Percentiles rank a stretch among this genome's conserved stretches.
These are phyloP conservation scores for Trifolium fragiferum DNA, from an alignment of 306 rosid genomes.

Conservation along the genomic window DNA sequence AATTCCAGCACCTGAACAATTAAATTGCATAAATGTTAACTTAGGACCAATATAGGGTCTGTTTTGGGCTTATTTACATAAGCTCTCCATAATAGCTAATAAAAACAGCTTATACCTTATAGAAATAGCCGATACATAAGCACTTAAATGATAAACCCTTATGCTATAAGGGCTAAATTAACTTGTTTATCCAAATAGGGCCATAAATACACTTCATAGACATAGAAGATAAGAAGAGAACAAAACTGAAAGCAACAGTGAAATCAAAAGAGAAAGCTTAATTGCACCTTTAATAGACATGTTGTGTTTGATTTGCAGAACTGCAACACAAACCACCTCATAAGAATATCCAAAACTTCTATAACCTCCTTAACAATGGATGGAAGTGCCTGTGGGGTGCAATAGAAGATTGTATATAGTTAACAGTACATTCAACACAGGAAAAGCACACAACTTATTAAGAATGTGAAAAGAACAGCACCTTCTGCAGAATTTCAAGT, in stretches of 20 bases:
- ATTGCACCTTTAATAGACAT: slow-evolving; percentile 82
- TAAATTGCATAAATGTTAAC: slow-evolving; percentile 25
- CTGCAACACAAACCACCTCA: slow-evolving; percentile 94
- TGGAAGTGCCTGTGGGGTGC: slow-evolving; percentile 78
- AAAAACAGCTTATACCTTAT: background rate
- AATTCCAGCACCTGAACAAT: slow-evolving; percentile 85
- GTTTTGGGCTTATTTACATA: background rate
- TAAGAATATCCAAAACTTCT: slow-evolving; percentile 91
- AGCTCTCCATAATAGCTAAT: background rate
- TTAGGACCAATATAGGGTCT: background rate
- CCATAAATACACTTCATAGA: too few species aligned
- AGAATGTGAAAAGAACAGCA: slow-evolving; percentile 39
- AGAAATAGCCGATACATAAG: background rate
- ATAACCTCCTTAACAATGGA: slow-evolving; percentile 76
- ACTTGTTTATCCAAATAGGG: background rate
- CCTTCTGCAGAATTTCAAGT: slow-evolving; percentile 95
- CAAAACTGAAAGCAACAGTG: slow-evolving; percentile 1
- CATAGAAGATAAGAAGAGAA: too few species aligned
- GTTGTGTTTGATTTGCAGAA: slow-evolving; percentile 99
- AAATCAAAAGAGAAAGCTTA: slow-evolving; percentile 13
- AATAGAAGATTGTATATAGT: slow-evolving; percentile 26
- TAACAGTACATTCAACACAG: slow-evolving; percentile 13
- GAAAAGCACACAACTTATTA: slow-evolving; percentile 12
- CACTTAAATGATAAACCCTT: background rate
- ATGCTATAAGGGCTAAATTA: background rate